A percentile compares a stretch with the other conserved stretches of the same genome.
phyloP scores from a whole-genome alignment of 345 rosid species.

The Noccaea bulbosa region DNA sequence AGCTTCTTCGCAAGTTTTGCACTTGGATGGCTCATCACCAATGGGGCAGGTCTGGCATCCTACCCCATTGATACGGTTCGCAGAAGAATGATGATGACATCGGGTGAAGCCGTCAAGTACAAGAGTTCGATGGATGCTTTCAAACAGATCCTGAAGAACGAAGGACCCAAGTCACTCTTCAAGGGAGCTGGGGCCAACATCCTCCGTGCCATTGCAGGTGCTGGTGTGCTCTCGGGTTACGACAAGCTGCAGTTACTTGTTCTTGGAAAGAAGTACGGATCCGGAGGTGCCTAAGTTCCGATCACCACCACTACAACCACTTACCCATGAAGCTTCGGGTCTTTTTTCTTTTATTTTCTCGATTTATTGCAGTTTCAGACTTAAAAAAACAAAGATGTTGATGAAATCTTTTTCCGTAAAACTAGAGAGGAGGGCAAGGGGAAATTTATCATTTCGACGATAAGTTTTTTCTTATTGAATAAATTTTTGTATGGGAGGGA shows the following conservation, averaged over 20 bases:
- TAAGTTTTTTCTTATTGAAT: constrained; percentile 32
- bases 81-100: constrained; percentile 99
- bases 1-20: constrained; percentile 88
- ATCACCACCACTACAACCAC: neutral
- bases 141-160: constrained; percentile 77
- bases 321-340: constrained; percentile 3
- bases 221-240: constrained; percentile 92
- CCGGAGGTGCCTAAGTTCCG: constrained; percentile 58
- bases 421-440: constrained; percentile 20
- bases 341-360: neutral
- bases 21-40: constrained; percentile 90
- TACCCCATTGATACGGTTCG: constrained; percentile 91
- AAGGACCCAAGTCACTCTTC: constrained; percentile 80
- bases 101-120: constrained; percentile 93
- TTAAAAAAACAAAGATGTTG: constrained; percentile 18
- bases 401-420: constrained; percentile 33
- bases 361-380: constrained; percentile 35
- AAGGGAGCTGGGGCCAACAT: constrained; percentile 97
- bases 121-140: constrained; percentile 79
- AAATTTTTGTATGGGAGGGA: constrained; percentile 24
- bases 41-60: constrained; percentile 87
- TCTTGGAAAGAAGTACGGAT: constrained; percentile 86
- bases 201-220: constrained; percentile 89
- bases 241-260: constrained; percentile 86
- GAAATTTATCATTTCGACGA: neutral